A percentile compares a stretch with the other conserved stretches of the same genome.
Evolutionary conservation across 169 alveolate species (phyloP).

Genomic region (Eimeria zaria): DNA sequence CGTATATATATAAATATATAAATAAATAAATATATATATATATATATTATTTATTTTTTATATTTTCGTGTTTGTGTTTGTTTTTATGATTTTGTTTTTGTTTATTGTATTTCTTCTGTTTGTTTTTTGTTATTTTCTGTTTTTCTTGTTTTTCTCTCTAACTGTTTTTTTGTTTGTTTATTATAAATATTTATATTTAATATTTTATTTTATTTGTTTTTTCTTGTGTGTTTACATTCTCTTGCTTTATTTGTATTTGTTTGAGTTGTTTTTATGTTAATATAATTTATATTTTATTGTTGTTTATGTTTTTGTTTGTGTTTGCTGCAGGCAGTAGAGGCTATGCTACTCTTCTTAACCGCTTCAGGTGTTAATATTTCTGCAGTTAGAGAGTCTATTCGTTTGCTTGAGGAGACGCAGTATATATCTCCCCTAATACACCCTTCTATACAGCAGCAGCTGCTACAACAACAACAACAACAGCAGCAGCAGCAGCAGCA

Average conservation of each 20-base stretch:
- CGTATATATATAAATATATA: too few species aligned
- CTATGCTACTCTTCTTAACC: constrained; percentile 27
- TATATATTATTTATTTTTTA: too few species aligned
- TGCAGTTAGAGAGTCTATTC: constrained; percentile 8
- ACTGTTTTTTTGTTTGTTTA: neutral
- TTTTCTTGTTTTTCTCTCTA: too few species aligned
- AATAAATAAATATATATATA: too few species aligned
- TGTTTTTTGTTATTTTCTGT: neutral
- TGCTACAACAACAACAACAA: too few species aligned
- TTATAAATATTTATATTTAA: too few species aligned
- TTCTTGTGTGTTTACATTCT: too few species aligned
- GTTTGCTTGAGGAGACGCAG: constrained; percentile 30
- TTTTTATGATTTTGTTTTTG: neutral
- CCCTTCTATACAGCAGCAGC: too few species aligned
- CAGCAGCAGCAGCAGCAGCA: neutral
- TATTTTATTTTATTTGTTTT: neutral
- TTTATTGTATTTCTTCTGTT: neutral
- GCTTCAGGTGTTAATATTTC: constrained; percentile 18
- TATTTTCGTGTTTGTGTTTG: neutral
- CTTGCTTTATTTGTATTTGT: too few species aligned
- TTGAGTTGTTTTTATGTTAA: too few species aligned
- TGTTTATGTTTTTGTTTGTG: too few species aligned
- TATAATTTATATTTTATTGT: too few species aligned
- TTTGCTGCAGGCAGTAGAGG: constrained; percentile 55
- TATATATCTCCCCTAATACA: constrained; percentile 13